Percentiles rank a stretch among this genome's conserved stretches.
These are phyloP conservation scores for Echites panduratus DNA, from an alignment of 257 asterid species.

Conservation along the genomic window DNA sequence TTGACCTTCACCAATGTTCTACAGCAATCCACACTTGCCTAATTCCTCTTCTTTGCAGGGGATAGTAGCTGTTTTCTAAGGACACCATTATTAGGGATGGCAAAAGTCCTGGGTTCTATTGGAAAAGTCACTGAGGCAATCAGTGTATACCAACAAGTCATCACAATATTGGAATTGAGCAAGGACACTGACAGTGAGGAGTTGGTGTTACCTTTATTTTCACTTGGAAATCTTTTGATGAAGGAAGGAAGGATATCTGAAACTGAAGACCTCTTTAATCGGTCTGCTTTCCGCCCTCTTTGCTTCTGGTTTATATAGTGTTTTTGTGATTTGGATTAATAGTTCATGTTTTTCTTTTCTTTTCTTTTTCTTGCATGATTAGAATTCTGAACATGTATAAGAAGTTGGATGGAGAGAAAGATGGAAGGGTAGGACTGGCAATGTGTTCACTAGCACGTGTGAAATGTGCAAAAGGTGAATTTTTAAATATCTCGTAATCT, in stretches of 20 bases:
- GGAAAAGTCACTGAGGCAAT: constrained; percentile 59
- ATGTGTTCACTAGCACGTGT: constrained; percentile 83
- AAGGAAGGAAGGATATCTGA: constrained; percentile 61
- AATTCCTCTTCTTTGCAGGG: constrained; percentile 34
- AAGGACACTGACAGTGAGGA: constrained; percentile 50
- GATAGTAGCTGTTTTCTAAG: constrained; percentile 44
- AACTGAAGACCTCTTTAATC: constrained; percentile 60
- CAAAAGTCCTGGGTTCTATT: constrained; percentile 47
- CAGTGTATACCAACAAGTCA: constrained; percentile 49
- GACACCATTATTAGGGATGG: constrained; percentile 75
- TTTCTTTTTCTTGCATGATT: constrained; percentile 17
- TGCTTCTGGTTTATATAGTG: background rate
- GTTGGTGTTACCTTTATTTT: constrained; percentile 55
- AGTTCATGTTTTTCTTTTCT: constrained; percentile 17
- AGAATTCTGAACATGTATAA: constrained; percentile 55
- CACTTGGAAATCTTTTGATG: constrained; percentile 65
- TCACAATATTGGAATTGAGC: constrained; percentile 46
- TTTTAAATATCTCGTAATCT: background rate
- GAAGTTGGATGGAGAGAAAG: constrained; percentile 64
- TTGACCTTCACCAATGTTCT: background rate
- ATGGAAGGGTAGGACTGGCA: constrained; percentile 80
- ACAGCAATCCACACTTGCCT: background rate
- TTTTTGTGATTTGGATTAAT: constrained; percentile 14
- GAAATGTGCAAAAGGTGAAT: constrained; percentile 81
- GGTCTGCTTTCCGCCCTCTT: constrained; percentile 35